Evolutionary conservation across 805 yeast species (phyloP).

Genomic region (Candida hungchunana): DNA sequence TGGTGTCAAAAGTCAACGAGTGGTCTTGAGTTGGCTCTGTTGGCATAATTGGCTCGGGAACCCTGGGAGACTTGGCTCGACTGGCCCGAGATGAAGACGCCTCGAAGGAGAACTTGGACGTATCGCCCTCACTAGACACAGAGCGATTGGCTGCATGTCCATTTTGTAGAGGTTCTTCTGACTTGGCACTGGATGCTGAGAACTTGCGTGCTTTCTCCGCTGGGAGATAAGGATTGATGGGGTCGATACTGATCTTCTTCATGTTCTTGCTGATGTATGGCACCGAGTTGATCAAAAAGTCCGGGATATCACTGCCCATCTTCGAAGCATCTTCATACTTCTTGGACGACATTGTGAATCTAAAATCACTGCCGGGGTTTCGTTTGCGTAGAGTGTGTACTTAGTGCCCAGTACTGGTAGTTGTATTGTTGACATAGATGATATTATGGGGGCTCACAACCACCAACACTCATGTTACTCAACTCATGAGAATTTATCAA

Average conservation of each 20-base stretch:
- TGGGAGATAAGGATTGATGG: constrained; percentile 17
- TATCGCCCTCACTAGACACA: constrained; percentile 12
- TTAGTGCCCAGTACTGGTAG: not conserved
- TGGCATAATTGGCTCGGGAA: no score
- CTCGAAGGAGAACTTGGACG: constrained; percentile 20
- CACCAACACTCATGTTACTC: no score
- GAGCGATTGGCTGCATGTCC: constrained; percentile 4
- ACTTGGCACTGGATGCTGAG: constrained; percentile 13
- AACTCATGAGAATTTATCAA: no score
- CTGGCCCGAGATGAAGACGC: constrained; percentile 1
- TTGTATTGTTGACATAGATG: not conserved
- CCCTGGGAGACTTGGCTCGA: constrained; percentile 3
- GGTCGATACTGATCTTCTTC: constrained; percentile 9
- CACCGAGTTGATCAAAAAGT: constrained; percentile 18
- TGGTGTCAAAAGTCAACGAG: constrained; percentile 1
- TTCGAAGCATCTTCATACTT: constrained; percentile 13
- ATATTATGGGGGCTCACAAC: no score
- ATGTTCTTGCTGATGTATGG: constrained; percentile 13
- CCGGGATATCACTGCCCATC: constrained; percentile 19
- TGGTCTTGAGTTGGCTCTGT: not conserved
- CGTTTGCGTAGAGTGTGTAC: no score
- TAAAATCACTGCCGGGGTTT: not conserved
- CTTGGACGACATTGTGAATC: constrained; percentile 9
- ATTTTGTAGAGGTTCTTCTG: constrained; percentile 8
- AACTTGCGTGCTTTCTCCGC: constrained; percentile 14